phyloP scores from a whole-genome alignment of 2,329 filamentous ascomycete genomes.

The Penicillium sp. region DNA sequence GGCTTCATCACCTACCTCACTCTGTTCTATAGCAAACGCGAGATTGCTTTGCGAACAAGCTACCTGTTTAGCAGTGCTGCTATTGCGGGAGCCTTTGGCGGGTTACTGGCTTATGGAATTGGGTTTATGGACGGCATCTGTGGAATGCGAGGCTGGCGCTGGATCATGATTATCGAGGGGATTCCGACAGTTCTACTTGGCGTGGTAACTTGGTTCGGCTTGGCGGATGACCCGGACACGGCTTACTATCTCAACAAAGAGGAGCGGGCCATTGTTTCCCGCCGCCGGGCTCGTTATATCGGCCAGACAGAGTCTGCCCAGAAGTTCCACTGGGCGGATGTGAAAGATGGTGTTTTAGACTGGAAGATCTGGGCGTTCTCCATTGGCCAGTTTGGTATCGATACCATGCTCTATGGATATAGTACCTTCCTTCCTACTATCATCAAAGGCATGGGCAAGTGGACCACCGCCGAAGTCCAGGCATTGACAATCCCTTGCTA shows the following conservation, averaged over 20 bases:
- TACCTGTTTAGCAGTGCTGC: conserved; percentile 67
- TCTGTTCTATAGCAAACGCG: conserved; percentile 71
- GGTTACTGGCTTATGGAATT: conserved; percentile 70
- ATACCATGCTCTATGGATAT: conserved; percentile 76
- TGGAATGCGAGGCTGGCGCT: conserved; percentile 67
- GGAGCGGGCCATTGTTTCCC: conserved; percentile 59
- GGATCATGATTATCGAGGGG: conserved; percentile 63
- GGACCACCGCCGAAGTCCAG: conserved; percentile 65
- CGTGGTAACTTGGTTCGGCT: conserved; percentile 54
- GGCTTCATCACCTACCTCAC: conserved; percentile 68
- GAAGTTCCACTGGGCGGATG: conserved; percentile 61
- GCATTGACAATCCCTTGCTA: conserved; percentile 78
- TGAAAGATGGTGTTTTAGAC: conserved; percentile 65
- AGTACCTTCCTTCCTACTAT: conserved; percentile 78
- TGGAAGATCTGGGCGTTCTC: conserved; percentile 75
- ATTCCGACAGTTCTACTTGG: conserved; percentile 57
- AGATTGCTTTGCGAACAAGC: conserved; percentile 69
- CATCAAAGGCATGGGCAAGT: conserved; percentile 65
- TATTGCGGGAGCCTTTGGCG: conserved; percentile 68
- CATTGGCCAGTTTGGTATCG: conserved; percentile 67
- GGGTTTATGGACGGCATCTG: conserved; percentile 67
- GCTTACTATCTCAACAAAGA: conserved; percentile 59
- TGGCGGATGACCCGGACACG: conserved; percentile 66
- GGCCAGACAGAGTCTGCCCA: conserved; percentile 50
- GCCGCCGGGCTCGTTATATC: conserved; percentile 51